A percentile compares a stretch with the other conserved stretches of the same genome.
These are phyloP conservation scores for Skeletonema menzelii DNA, from an alignment of 108 stramenopile species.

Conservation along the genomic window DNA sequence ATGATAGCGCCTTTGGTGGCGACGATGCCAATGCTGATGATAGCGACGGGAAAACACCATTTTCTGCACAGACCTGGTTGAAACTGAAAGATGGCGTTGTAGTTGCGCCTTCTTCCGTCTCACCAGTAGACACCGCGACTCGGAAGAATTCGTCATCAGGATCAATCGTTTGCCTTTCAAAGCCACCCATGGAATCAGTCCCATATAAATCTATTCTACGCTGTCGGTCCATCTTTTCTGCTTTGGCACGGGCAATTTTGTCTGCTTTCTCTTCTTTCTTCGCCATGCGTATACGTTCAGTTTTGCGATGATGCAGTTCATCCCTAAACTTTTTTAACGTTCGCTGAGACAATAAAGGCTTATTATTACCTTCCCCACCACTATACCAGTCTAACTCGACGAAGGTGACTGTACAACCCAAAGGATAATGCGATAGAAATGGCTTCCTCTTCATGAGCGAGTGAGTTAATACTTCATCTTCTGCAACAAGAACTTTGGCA, in stretches of 20 bases:
- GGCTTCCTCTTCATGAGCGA: slow-evolving; percentile 65
- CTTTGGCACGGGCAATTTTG: slow-evolving; percentile 33
- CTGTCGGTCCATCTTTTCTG: slow-evolving; percentile 35
- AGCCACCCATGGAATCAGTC: slow-evolving; percentile 13
- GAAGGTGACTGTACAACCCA: slow-evolving; percentile 57
- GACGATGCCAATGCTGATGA: not conserved
- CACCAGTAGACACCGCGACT: not conserved
- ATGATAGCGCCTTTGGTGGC: not conserved
- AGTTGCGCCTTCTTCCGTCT: not conserved
- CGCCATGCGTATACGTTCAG: slow-evolving; percentile 45
- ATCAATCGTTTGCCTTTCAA: slow-evolving; percentile 53
- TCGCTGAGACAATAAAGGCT: slow-evolving; percentile 49
- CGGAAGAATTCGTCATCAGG: slow-evolving; percentile 73
- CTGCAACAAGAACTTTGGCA: slow-evolving; percentile 64
- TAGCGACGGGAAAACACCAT: not conserved
- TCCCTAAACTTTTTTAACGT: slow-evolving; percentile 59
- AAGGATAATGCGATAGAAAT: slow-evolving; percentile 76
- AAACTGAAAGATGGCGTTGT: not conserved
- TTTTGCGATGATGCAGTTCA: slow-evolving; percentile 67
- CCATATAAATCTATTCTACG: slow-evolving; percentile 51
- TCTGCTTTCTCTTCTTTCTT: slow-evolving; percentile 67
- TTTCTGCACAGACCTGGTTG: not conserved
- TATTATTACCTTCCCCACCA: slow-evolving; percentile 28
- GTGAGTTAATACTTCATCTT: slow-evolving; percentile 56
- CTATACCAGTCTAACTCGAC: slow-evolving; percentile 68